phyloP scores from a whole-genome alignment of 495 filamentous ascomycete genomes.

The Aspergillus mulundensis region DNA sequence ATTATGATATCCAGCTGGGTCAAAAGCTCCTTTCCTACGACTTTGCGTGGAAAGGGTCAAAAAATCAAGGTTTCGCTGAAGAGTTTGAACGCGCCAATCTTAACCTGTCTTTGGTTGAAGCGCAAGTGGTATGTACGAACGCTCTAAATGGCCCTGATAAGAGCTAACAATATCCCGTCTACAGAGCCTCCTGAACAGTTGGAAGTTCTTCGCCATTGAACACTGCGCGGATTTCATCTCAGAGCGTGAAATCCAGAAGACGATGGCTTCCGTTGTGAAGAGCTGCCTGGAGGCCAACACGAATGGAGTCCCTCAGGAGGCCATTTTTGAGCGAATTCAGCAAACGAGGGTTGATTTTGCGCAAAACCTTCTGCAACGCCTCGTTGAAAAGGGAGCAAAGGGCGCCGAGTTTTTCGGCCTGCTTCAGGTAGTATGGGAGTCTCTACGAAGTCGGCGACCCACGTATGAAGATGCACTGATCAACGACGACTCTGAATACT shows the following conservation, averaged over 20 bases:
- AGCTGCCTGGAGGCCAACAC: slow-evolving; percentile 71
- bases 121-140: slow-evolving; percentile 69
- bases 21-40: slow-evolving; percentile 71
- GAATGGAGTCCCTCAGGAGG: slow-evolving; percentile 58
- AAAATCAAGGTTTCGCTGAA: slow-evolving; percentile 64
- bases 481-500: slow-evolving; percentile 64
- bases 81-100: slow-evolving; percentile 84
- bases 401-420: slow-evolving; percentile 58
- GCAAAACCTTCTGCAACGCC: slow-evolving; percentile 68
- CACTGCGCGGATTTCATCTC: slow-evolving; percentile 64
- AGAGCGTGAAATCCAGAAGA: slow-evolving; percentile 60
- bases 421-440: slow-evolving; percentile 61
- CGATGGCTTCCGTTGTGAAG: slow-evolving; percentile 61
- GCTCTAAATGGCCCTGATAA: background rate
- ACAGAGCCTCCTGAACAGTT: slow-evolving; percentile 75
- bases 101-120: slow-evolving; percentile 86
- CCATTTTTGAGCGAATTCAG: slow-evolving; percentile 68
- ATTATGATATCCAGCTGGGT: slow-evolving; percentile 74
- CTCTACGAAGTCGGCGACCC: slow-evolving; percentile 57
- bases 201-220: slow-evolving; percentile 85
- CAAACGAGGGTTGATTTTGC: slow-evolving; percentile 70
- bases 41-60: slow-evolving; percentile 65
- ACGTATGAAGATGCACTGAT: slow-evolving; percentile 61
- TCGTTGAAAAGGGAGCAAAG: slow-evolving; percentile 60
- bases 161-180: slow-evolving; percentile 6